Base-by-base conservation (phyloP, 2,329 filamentous ascomycete genomes). In the Aspergillus intermedius region DNA sequence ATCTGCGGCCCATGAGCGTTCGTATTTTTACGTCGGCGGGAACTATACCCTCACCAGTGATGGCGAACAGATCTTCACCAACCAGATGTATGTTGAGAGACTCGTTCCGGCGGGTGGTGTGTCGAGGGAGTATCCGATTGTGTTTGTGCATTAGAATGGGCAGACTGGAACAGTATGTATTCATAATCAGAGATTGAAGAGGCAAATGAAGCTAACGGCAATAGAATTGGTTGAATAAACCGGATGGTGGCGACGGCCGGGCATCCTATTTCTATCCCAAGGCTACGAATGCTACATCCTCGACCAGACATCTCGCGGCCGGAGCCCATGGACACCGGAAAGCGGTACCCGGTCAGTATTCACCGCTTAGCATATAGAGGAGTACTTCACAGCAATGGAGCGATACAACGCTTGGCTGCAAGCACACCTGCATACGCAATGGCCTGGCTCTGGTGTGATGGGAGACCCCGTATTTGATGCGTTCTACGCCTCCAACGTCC, bases 211-310 rank as follows among this genome's bases (percentile, higher is more conserved):
- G 8, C 25, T 42, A 30, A 52, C 15, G 15, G 10, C 21, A 22
- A 25, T 42, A 69, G 64, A 71, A 72, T 44, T 75, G 67, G 65
- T 59, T 74, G 25, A 76, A 74, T 49, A 78, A 72, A 30, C 75
- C 75, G 3, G 74, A 78, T 53, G 70, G 68, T 30, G 62, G 69
- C 5, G 51, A 61, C 48, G 75, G 75, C 39, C 78, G 74, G 75
- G 72, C 74, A 2, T 71, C 72, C 0, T 73, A 68, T 50, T 77
- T 75, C 58, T 77, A 13, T 57, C 64, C 6, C 58, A 69, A 25
- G 75, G 75, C 13, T 77, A 76, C 51, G 64, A 63, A 22, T 64
- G 75, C 42, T 78, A 76, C 54, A 60, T 78, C 17, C 54, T 68
- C 13, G 72, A 74, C 49, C 65, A 67, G 48, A 63, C 69, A 23